phyloP scores from a whole-genome alignment of 2,329 filamentous ascomycete species.

The Apiospora aurea region DNA sequence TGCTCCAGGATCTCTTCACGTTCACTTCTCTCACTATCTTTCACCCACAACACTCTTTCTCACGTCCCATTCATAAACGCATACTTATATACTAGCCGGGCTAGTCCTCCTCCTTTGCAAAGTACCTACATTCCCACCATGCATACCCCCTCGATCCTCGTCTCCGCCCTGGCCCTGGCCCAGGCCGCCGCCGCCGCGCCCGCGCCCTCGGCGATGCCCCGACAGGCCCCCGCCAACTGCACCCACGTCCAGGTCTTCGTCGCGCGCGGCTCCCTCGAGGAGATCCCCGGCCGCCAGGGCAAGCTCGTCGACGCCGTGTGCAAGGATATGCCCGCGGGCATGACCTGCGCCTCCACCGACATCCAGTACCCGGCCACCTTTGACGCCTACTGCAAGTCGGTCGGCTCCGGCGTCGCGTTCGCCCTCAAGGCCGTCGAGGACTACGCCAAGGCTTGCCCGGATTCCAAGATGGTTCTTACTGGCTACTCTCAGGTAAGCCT shows the following conservation, averaged over 20 bases:
- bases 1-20: background rate
- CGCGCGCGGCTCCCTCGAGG: conserved; percentile 21
- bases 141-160: background rate
- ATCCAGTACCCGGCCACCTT: conserved; percentile 23
- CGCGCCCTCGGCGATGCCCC: background rate
- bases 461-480: conserved; percentile 19
- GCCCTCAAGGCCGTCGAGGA: background rate
- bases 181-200: conserved; percentile 9
- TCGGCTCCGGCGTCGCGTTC: conserved; percentile 11
- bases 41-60: background rate
- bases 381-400: conserved; percentile 20
- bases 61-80: too few species aligned
- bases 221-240: background rate
- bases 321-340: background rate
- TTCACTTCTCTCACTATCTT: background rate
- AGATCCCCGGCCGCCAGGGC: conserved; percentile 20
- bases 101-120: background rate
- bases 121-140: background rate
- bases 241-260: conserved; percentile 17
- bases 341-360: conserved; percentile 16
- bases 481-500: conserved; percentile 14
- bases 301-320: conserved; percentile 21
- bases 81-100: background rate
- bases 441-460: conserved; percentile 14
- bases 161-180: conserved; percentile 11